phyloP scores from a whole-genome alignment of 2,329 filamentous ascomycete species.

The Hypoxylon sp. region DNA sequence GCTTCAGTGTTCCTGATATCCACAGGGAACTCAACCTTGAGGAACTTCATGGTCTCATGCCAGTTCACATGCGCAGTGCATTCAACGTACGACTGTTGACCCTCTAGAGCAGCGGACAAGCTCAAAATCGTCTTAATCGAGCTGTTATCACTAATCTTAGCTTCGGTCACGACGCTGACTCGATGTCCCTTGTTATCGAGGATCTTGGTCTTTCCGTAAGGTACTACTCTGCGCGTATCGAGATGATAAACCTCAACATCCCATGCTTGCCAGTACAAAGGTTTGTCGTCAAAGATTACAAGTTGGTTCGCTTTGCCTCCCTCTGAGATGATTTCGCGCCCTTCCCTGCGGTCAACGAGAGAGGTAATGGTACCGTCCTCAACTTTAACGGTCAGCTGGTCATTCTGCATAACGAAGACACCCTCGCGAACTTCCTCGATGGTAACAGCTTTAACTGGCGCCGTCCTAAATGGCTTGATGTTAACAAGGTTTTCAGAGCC shows the following conservation, averaged over 20 bases:
- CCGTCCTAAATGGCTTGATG: constrained; percentile 66
- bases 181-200: constrained; percentile 79
- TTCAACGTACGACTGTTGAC: constrained; percentile 79
- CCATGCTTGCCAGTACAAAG: constrained; percentile 97
- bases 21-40: constrained; percentile 98
- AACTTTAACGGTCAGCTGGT: constrained; percentile 80
- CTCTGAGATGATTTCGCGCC: constrained; percentile 83
- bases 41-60: constrained; percentile 96
- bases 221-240: constrained; percentile 84
- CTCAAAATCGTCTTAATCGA: constrained; percentile 90
- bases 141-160: constrained; percentile 88
- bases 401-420: constrained; percentile 85
- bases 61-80: constrained; percentile 92
- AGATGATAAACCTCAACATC: constrained; percentile 98
- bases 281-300: constrained; percentile 97
- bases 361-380: constrained; percentile 85
- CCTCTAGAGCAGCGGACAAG: constrained; percentile 77
- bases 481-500: constrained; percentile 69
- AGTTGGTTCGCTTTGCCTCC: constrained; percentile 88
- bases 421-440: constrained; percentile 68
- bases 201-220: constrained; percentile 77
- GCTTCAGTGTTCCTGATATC: constrained; percentile 92
- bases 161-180: constrained; percentile 86
- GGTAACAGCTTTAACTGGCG: constrained; percentile 64
- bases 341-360: constrained; percentile 79